These are phyloP conservation scores for Sugiyamaella sp. DNA, from an alignment of 1,139 yeast species.

Conservation along the genomic window DNA sequence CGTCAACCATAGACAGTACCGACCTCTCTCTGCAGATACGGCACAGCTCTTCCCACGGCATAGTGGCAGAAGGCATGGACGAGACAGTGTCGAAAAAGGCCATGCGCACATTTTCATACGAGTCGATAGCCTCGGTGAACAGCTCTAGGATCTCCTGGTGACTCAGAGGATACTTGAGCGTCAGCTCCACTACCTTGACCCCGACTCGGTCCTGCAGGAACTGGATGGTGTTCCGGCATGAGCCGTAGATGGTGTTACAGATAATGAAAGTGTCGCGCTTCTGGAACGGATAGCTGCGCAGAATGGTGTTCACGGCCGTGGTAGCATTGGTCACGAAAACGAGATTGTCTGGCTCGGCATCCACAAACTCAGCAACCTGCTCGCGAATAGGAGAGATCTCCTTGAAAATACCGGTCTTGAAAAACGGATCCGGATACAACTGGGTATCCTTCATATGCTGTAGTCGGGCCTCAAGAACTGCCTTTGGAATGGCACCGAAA, in stretches of 20 bases:
- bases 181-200: constrained; percentile 50
- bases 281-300: constrained; percentile 56
- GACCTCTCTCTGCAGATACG: constrained; percentile 51
- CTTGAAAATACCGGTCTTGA: constrained; percentile 18
- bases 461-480: constrained; percentile 27
- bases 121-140: constrained; percentile 42
- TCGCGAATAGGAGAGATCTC: constrained; percentile 34
- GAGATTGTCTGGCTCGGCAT: constrained; percentile 49
- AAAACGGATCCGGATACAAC: constrained; percentile 27
- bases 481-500: constrained; percentile 33
- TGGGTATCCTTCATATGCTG: constrained; percentile 24
- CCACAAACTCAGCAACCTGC: constrained; percentile 46
- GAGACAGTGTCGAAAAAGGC: constrained; percentile 65
- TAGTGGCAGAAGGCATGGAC: constrained; percentile 63
- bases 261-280: constrained; percentile 58
- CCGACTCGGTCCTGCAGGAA: constrained; percentile 51
- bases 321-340: constrained; percentile 65
- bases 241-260: constrained; percentile 58
- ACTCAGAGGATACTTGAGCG: constrained; percentile 53
- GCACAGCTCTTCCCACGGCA: constrained; percentile 59
- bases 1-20: constrained; percentile 65
- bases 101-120: constrained; percentile 37
- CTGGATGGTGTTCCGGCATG: constrained; percentile 58
- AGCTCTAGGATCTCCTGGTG: constrained; percentile 51
- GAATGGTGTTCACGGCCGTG: constrained; percentile 59